phyloP scores from a whole-genome alignment of 176 grass and related monocot species.

The Aegilops umbellulata region DNA sequence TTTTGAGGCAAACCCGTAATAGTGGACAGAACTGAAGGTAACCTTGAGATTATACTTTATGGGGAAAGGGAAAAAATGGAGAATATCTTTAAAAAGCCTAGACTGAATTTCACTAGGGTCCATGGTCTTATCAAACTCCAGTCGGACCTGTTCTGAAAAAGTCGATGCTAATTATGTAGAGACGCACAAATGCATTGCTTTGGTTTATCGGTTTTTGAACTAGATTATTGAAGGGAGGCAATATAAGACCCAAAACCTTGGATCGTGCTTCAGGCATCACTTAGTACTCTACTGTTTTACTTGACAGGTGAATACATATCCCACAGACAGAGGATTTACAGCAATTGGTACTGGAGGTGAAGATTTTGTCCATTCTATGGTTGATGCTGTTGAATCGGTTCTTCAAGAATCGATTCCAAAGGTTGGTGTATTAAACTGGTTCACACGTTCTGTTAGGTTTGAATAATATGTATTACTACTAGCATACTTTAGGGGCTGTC shows the following conservation, averaged over 20 bases:
- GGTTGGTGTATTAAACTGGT: constrained; percentile 35
- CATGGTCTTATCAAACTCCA: no score
- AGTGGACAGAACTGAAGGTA: no score
- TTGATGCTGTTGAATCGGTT: constrained; percentile 92
- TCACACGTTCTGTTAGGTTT: not conserved
- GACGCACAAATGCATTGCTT: not conserved
- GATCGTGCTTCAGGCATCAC: not conserved
- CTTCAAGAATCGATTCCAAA: constrained; percentile 84
- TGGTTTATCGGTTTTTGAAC: not conserved
- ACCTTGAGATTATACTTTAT: no score
- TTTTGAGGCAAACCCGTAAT: no score
- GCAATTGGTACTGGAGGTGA: constrained; percentile 93
- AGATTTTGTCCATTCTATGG: constrained; percentile 98
- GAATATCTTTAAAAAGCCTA: no score
- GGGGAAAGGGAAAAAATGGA: no score
- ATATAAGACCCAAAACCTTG: not conserved
- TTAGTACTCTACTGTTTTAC: not conserved
- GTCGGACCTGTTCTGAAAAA: no score
- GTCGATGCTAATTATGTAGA: not conserved
- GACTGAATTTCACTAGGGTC: no score
- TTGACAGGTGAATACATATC: constrained; percentile 91
- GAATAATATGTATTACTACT: not conserved
- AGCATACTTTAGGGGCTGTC: not conserved
- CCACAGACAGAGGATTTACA: constrained; percentile 87
- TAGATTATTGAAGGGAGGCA: not conserved